Conservation (phyloP, 2,329 filamentous ascomycete species). For the Zymoseptoria crescenta region DNA sequence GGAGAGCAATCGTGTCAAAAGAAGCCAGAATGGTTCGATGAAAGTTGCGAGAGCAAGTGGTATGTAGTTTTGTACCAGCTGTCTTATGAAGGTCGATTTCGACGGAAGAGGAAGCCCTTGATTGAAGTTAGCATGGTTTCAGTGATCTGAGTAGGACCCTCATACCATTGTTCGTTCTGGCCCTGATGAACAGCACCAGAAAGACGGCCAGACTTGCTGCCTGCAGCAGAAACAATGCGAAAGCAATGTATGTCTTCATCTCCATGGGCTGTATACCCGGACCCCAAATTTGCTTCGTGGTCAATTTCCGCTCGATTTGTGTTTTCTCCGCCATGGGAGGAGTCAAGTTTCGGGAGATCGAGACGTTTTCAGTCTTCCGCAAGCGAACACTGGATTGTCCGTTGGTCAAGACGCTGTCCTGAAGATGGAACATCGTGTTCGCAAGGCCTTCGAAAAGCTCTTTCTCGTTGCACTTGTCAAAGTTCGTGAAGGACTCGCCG, state of each 20-base stretch:
- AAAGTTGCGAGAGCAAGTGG: slow-evolving; percentile 49
- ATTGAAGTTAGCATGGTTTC: not conserved
- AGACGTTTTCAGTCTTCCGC: no score
- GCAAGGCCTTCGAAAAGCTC: not conserved
- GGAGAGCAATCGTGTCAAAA: slow-evolving; percentile 48
- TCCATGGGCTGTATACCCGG: slow-evolving; percentile 6
- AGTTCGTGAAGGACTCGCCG: not conserved
- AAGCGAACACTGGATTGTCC: no score
- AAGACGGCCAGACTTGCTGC: slow-evolving; percentile 4
- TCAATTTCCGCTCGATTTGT: no score
- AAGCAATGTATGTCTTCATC: slow-evolving; percentile 10
- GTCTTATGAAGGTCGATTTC: slow-evolving; percentile 29
- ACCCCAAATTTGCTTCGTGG: no score
- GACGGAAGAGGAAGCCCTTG: slow-evolving; percentile 34
- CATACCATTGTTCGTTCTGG: slow-evolving; percentile 2
- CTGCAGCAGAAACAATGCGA: slow-evolving; percentile 10
- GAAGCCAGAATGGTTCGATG: slow-evolving; percentile 50
- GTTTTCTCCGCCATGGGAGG: no score
- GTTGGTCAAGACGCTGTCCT: no score
- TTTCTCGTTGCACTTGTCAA: not conserved
- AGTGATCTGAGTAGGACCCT: not conserved
- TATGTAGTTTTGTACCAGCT: slow-evolving; percentile 43
- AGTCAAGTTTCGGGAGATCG: no score
- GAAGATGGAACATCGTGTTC: not conserved
- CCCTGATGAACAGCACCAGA: slow-evolving; percentile 5